Conservation (phyloP, 352 stramenopile genomes). For the Phytophthora capsici region DNA sequence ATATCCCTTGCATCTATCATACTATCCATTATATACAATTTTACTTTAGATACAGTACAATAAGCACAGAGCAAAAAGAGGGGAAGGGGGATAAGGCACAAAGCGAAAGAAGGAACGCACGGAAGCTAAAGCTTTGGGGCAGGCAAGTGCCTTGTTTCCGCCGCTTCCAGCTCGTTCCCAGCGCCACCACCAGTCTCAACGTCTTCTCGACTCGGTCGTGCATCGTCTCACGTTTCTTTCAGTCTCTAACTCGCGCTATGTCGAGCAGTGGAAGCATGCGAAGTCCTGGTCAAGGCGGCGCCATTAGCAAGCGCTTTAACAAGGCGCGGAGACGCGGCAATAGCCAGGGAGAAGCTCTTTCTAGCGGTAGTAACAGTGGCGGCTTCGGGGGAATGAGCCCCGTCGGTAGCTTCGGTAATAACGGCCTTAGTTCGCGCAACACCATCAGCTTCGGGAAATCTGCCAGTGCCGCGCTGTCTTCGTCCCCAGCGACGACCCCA, state of each 20-base stretch:
- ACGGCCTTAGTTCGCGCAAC: constrained; percentile 36
- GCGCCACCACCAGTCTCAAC: background rate
- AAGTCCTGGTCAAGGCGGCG: constrained; percentile 39
- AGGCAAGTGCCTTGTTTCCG: constrained; percentile 1
- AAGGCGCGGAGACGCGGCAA: constrained; percentile 74
- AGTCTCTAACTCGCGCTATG: constrained; percentile 13
- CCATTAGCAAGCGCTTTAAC: constrained; percentile 73
- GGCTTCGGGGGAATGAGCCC: constrained; percentile 54
- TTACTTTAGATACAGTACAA: background rate
- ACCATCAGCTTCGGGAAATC: constrained; percentile 69
- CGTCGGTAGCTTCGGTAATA: constrained; percentile 38
- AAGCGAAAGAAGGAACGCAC: constrained; percentile 30
- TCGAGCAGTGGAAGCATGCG: constrained; percentile 36
- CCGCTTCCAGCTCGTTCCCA: background rate
- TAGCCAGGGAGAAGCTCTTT: constrained; percentile 61
- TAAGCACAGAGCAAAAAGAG: constrained; percentile 26
- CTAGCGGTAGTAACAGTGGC: constrained; percentile 21
- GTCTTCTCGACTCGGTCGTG: background rate
- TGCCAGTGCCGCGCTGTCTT: constrained; percentile 8
- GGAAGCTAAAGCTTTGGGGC: constrained; percentile 7
- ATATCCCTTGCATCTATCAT: background rate
- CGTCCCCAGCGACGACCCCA: constrained; percentile 25
- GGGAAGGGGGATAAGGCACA: constrained; percentile 26
- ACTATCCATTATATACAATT: background rate
- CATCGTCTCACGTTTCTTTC: background rate